Evolutionary conservation across 2,329 filamentous ascomycete genomes (phyloP).

Genomic region (Botrytis byssoidea): DNA sequence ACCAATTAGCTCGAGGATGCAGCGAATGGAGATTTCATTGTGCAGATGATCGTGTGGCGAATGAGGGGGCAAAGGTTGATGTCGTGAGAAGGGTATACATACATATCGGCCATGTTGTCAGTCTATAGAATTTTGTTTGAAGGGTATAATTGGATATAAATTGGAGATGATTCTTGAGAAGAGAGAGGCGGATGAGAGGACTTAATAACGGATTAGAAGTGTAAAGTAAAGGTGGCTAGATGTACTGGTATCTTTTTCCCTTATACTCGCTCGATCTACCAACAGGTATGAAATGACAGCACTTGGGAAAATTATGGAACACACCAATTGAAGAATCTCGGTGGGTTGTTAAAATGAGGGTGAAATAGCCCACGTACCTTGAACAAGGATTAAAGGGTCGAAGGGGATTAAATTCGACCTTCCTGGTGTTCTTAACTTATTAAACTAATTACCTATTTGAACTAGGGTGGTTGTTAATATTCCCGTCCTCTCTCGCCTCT

Average conservation of each 20-base stretch:
- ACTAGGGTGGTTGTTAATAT: slow-evolving; percentile 1
- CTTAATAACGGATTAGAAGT: background rate
- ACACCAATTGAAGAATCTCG: background rate
- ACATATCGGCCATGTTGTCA: slow-evolving; percentile 25
- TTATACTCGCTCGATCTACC: background rate
- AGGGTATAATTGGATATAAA: background rate
- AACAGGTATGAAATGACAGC: background rate
- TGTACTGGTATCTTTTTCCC: slow-evolving; percentile 6
- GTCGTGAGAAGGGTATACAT: background rate
- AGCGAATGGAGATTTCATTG: background rate
- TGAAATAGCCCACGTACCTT: background rate
- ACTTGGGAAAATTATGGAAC: background rate
- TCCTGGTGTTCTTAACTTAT: no score
- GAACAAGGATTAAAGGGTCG: background rate
- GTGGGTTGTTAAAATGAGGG: slow-evolving; percentile 2
- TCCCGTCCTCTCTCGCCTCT: background rate
- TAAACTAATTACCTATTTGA: background rate
- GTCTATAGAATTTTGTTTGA: background rate
- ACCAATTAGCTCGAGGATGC: slow-evolving; percentile 18
- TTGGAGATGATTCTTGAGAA: background rate
- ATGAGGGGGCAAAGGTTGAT: background rate
- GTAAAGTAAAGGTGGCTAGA: slow-evolving; percentile 10
- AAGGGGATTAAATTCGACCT: background rate
- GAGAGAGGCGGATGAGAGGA: background rate
- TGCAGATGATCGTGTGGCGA: background rate